These are phyloP conservation scores for Kitagawia praeruptora DNA, from an alignment of 129 eudicot species.

Conservation along the genomic window DNA sequence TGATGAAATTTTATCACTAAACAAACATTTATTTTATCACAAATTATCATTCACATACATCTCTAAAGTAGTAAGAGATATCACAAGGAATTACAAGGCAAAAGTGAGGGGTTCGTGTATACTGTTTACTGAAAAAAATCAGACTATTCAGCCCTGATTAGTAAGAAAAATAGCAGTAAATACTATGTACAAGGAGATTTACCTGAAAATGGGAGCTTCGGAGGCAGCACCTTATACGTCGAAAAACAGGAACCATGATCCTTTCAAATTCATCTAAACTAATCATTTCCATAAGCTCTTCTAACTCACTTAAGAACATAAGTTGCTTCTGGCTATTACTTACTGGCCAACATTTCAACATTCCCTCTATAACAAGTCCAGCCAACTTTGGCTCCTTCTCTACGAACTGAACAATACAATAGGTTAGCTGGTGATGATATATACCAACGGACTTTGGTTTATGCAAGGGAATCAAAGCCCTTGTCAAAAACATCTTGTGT, in stretches of 20 bases:
- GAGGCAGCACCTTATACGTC: conserved; percentile 51
- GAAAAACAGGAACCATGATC: conserved; percentile 55
- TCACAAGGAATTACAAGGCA: not conserved
- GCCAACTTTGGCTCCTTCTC: conserved; percentile 63
- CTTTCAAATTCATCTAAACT: conserved; percentile 53
- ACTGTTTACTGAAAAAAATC: too few species aligned
- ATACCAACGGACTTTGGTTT: conserved; percentile 62
- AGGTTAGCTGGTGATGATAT: conserved; percentile 65
- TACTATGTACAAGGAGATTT: not conserved
- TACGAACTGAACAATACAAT: conserved; percentile 61
- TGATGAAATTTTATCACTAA: not conserved
- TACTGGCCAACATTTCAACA: conserved; percentile 66
- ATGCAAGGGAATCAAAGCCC: conserved; percentile 61
- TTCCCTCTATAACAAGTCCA: conserved; percentile 44
- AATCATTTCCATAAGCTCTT: conserved; percentile 62
- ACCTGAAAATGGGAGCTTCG: conserved; percentile 78
- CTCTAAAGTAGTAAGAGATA: not conserved
- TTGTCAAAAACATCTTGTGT: conserved; percentile 50
- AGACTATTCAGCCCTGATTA: not conserved
- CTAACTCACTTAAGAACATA: conserved; percentile 66
- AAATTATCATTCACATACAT: not conserved
- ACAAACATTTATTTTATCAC: not conserved
- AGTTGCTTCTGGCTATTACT: conserved; percentile 71
- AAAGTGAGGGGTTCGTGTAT: not conserved
- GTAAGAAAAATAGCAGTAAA: not conserved